Evolutionary conservation across 225 moss, liverwort and hornwort genomes (phyloP).

Genomic region (Polytrichum formosum): DNA sequence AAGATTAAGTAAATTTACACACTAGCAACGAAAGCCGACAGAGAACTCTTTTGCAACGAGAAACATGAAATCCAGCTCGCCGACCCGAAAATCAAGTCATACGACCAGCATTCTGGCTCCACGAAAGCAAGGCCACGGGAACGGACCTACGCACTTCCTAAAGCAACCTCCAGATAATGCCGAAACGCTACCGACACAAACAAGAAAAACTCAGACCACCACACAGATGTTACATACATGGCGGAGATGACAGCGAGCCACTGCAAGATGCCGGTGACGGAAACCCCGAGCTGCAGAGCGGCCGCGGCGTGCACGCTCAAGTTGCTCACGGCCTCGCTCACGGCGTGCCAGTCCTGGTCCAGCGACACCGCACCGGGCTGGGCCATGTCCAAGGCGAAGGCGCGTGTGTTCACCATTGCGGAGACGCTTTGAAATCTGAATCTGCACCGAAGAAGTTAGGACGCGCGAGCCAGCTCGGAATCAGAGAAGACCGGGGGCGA

Average conservation of each 20-base stretch:
- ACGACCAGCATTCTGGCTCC: not conserved
- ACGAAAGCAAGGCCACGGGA: not conserved
- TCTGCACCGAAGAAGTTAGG: not conserved
- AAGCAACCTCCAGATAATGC: not conserved
- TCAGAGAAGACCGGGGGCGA: fast-evolving
- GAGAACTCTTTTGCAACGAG: too few species aligned
- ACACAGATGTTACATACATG: slow-evolving; percentile 11
- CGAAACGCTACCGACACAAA: not conserved
- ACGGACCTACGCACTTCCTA: not conserved
- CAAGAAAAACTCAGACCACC: not conserved
- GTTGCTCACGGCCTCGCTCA: slow-evolving; percentile 22
- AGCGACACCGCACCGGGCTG: not conserved
- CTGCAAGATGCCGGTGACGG: slow-evolving; percentile 21
- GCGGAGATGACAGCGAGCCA: slow-evolving; percentile 47
- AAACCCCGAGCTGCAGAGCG: slow-evolving; percentile 13
- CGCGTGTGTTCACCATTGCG: slow-evolving; percentile 9
- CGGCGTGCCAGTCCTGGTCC: slow-evolving; percentile 34
- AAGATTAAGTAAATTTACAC: too few species aligned
- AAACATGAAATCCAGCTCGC: not conserved
- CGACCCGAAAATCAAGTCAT: not conserved
- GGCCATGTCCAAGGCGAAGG: slow-evolving; percentile 15
- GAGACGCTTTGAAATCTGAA: not conserved
- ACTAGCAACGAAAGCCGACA: too few species aligned
- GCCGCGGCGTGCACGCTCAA: slow-evolving; percentile 22
- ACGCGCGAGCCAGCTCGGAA: not conserved